A percentile compares a stretch with the other conserved stretches of the same genome.
These are phyloP conservation scores for Trichoderma citrinoviride DNA, from an alignment of 2,329 filamentous ascomycete genomes.

Conservation along the genomic window DNA sequence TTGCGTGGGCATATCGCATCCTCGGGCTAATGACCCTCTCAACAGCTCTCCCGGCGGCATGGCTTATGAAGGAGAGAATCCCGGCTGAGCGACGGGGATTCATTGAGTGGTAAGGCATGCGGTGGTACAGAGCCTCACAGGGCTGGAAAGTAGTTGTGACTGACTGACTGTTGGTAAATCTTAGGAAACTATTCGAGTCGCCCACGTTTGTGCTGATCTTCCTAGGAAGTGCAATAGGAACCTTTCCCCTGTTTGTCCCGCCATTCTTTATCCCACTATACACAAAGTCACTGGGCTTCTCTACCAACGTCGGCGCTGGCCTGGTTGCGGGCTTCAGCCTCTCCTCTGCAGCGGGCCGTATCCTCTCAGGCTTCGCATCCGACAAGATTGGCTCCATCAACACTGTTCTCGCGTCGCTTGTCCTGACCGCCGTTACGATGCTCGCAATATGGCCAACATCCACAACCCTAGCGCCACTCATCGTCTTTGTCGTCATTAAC, in stretches of 20 bases:
- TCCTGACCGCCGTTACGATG: slow-evolving; percentile 54
- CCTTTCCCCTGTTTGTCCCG: slow-evolving; percentile 58
- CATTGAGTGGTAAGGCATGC: slow-evolving; percentile 5
- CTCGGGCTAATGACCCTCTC: slow-evolving; percentile 48
- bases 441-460: slow-evolving; percentile 58
- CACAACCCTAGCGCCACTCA: slow-evolving; percentile 49
- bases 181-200: slow-evolving; percentile 50
- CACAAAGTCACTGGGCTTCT: slow-evolving; percentile 49
- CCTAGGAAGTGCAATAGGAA: slow-evolving; percentile 51
- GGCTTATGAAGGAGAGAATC: slow-evolving; percentile 46
- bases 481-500: slow-evolving; percentile 56
- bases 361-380: slow-evolving; percentile 51
- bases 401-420: slow-evolving; percentile 47
- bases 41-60: slow-evolving; percentile 53
- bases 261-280: slow-evolving; percentile 59
- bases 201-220: slow-evolving; percentile 51
- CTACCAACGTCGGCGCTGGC: slow-evolving; percentile 48
- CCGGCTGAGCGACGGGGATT: slow-evolving; percentile 43
- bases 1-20: slow-evolving; percentile 51
- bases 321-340: slow-evolving; percentile 59
- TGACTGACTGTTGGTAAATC: not conserved
- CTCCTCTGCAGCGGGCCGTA: slow-evolving; percentile 53
- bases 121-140: too few species aligned
- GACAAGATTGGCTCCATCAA: slow-evolving; percentile 54
- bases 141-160: too few species aligned